Percentiles rank a stretch among this genome's conserved stretches.
Evolutionary conservation across 2,329 filamentous ascomycete species (phyloP).

Genomic region (Exophiala dermatitidis): DNA sequence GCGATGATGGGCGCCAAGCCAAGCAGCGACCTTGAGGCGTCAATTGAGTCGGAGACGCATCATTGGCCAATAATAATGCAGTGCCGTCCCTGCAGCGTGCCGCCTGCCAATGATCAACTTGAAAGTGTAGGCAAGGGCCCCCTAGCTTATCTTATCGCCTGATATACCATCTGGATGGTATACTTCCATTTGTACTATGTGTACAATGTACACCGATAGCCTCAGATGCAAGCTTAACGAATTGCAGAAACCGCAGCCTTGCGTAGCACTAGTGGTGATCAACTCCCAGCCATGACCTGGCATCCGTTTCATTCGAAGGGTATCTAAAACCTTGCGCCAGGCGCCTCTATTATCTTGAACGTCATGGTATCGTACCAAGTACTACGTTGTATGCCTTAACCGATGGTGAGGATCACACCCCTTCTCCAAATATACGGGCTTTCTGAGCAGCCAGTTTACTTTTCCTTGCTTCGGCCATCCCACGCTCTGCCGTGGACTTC

Average conservation of each 20-base stretch:
- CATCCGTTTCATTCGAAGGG: background rate
- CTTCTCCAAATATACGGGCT: constrained; percentile 17
- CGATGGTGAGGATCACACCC: constrained; percentile 2
- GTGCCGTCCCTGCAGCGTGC: too few relatives aligned
- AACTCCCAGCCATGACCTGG: background rate
- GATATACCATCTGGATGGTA: too few relatives aligned
- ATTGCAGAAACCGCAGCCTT: background rate
- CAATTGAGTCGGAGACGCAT: too few relatives aligned
- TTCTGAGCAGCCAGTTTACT: constrained; percentile 23
- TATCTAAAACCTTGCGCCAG: background rate
- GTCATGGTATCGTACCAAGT: background rate
- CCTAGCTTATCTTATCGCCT: too few relatives aligned
- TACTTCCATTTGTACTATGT: too few relatives aligned
- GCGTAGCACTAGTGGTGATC: background rate
- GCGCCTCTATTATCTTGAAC: background rate
- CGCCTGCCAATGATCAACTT: too few relatives aligned
- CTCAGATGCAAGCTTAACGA: too few relatives aligned
- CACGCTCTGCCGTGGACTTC: constrained; percentile 11
- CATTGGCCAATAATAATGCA: too few relatives aligned
- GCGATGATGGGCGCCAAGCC: constrained; percentile 12
- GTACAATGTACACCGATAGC: too few relatives aligned
- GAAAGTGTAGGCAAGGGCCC: too few relatives aligned
- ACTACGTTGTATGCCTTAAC: background rate
- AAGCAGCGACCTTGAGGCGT: background rate
- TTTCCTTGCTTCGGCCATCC: constrained; percentile 13